Conservation (phyloP, 441 rosid genomes). For the Syzygium malaccense region DNA sequence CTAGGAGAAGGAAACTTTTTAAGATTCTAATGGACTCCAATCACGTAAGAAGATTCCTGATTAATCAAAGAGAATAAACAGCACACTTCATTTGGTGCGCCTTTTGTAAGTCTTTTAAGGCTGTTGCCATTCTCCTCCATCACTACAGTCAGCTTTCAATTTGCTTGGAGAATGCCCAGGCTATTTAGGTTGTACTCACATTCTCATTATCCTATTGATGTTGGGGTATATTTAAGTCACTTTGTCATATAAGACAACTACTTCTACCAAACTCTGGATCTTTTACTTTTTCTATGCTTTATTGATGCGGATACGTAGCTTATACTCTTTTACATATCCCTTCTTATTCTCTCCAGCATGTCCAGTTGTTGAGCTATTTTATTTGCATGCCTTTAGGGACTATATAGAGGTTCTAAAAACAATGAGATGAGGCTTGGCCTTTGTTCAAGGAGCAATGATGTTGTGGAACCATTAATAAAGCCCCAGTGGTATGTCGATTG, state of each 20-base stretch:
- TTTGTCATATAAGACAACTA: not conserved
- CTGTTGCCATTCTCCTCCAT: not conserved
- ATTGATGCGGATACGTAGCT: not conserved
- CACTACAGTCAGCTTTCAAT: not conserved
- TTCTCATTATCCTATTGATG: not conserved
- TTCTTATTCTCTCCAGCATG: not conserved
- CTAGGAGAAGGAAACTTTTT: not conserved
- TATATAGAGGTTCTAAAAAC: conserved; percentile 68
- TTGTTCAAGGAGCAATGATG: conserved; percentile 81
- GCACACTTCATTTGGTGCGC: not conserved
- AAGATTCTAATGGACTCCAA: not conserved
- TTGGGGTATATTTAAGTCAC: not conserved
- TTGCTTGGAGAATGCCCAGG: not conserved
- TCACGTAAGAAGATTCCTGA: not conserved
- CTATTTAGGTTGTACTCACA: not conserved
- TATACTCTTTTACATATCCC: not conserved
- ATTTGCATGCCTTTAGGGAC: conserved; percentile 28
- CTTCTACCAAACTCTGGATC: not conserved
- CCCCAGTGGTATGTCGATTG: conserved; percentile 92
- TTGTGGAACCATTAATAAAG: conserved; percentile 86
- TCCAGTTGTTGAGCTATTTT: not conserved
- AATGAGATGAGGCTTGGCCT: conserved; percentile 94
- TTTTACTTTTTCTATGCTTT: not conserved
- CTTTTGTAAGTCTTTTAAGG: not conserved
- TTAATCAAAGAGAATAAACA: not conserved